Base-by-base conservation (phyloP, 2,329 filamentous ascomycete genomes). In the Monilinia fructicola region DNA sequence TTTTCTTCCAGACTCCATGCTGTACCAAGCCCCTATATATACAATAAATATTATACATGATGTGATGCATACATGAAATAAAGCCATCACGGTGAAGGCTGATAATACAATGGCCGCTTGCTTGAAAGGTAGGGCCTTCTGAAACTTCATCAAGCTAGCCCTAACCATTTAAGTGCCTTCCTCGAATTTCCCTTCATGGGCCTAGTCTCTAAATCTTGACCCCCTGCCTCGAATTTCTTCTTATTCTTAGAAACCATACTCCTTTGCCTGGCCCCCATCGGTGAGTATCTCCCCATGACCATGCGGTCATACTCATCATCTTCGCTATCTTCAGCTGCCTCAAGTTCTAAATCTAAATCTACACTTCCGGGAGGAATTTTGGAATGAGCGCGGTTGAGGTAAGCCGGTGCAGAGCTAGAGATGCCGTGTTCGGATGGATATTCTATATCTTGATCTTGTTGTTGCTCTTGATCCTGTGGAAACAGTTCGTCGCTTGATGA, bases 141-240 rank as follows among this genome's bases (percentile, higher is more conserved):
- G n/a, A 26, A 50, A 38, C 7, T 12, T 9, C 14, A 26, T 71
- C 67, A 76, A 65, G 72, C 72, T 42, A 76, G 70, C 4, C 78
- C 78, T 53, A 79, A 71, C 76, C 76, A 78, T 68, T 74, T 77
- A 67, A 79, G 66, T 21, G 78, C 78, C 71, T 79, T 79, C 62
- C 72, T 73, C 53, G 70, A 75, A 70, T 72, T 72, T 66, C 70
- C 69, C 55, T 70, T 71, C 3, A 23, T 23, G 11, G 40, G 40
- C 54, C 65, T 54, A n/a, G 28, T 64, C 28, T 61, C 60, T 59
- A 62, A 44, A 48, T 54, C 59, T 67, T 59, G 66, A 50, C 23
- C 52, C n/a, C 62, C 60, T 48, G 18, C 38, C 4, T 35, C 48
- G 38, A 40, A 52, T 23, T 40, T 63, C 16, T 12, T 40, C 18